Evolutionary conservation across 108 stramenopile genomes (phyloP), one percentile per base, ranked within the genome.

Genomic region (Cylindrotheca closterium): DNA sequence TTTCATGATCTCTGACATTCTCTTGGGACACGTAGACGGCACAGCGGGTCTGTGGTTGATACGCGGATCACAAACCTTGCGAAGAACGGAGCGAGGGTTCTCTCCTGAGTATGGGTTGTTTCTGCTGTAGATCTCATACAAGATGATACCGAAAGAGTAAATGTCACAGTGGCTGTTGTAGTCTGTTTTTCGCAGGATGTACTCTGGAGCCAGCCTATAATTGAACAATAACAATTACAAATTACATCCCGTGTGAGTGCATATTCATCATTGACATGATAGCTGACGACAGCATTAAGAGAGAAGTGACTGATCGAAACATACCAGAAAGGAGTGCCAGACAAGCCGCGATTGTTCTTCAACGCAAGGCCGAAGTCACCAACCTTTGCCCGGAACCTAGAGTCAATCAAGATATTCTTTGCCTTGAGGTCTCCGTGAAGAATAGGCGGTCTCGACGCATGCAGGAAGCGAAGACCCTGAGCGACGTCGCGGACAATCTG

Each of bases 181-280:
- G 1, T 27, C 32, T 2, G 69, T 55, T 47, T 82, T 67, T 25
- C 74, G 61, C 10, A 77, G 56, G 24, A 86, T 55, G 19, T 80
- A 48, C 60, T 92, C 96, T 1, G 96, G 96, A 0, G 92, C 94
- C 97, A 98, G 96, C 49, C 37, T 71, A 50, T 54, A 42, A 0
- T 51, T 77, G 77, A 8, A 80, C 79, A 55, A 78, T n/a, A n/a
- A n/a, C n/a, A n/a, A n/a, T n/a, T n/a, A n/a, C 81, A 26, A 66
- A 73, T 18, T 53, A 70, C 1, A 65, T n/a, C n/a, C 3, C 2
- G 81, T 73, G 45, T 73, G 73, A n/a, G n/a, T n/a, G 37, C 10
- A 15, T 15, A 42, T 42, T 42, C 37, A 42, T 7, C 15, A 42
- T 42, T 42, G 15, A 15, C 37, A 10, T 42, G 10, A 10, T 42